These are phyloP conservation scores for Apiotrichum siamense DNA, from an alignment of 1,284 basidiomycete genomes.

Conservation along the genomic window DNA sequence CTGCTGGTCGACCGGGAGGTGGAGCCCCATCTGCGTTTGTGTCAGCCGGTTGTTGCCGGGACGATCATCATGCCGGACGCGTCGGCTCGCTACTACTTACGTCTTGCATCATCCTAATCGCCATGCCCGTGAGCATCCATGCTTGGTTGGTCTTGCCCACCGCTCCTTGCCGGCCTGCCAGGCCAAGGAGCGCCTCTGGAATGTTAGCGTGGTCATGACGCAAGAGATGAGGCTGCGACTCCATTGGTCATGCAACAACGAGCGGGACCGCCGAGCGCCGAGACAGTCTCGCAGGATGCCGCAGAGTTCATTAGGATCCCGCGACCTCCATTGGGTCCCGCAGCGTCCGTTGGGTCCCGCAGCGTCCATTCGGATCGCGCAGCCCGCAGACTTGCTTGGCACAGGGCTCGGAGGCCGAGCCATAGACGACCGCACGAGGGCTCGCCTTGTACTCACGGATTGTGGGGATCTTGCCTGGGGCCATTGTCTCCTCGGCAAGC, in stretches of 20 bases:
- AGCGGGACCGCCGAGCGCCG: too few species aligned
- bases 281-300: too few species aligned
- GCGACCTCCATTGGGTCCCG: too few species aligned
- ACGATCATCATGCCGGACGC: slow-evolving; percentile 1
- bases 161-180: slow-evolving; percentile 7
- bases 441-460: slow-evolving; percentile 9
- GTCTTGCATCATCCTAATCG: slow-evolving; percentile 24
- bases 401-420: too few species aligned
- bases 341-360: too few species aligned
- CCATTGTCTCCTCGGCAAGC: slow-evolving; percentile 12
- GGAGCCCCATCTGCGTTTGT: slow-evolving; percentile 8
- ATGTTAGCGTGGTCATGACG: neutral
- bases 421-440: too few species aligned
- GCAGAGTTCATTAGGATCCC: too few species aligned
- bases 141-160: slow-evolving; percentile 13
- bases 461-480: slow-evolving; percentile 4
- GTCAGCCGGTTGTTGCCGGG: slow-evolving; percentile 2
- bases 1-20: slow-evolving; percentile 12
- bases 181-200: slow-evolving; percentile 10
- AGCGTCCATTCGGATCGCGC: too few species aligned
- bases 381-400: too few species aligned
- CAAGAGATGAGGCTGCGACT: too few species aligned
- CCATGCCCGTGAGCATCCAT: slow-evolving; percentile 16
- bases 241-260: too few species aligned
- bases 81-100: slow-evolving; percentile 6